These are phyloP conservation scores for Cutaneotrichosporon spelunceum DNA, from an alignment of 1,284 basidiomycete genomes.

Conservation along the genomic window DNA sequence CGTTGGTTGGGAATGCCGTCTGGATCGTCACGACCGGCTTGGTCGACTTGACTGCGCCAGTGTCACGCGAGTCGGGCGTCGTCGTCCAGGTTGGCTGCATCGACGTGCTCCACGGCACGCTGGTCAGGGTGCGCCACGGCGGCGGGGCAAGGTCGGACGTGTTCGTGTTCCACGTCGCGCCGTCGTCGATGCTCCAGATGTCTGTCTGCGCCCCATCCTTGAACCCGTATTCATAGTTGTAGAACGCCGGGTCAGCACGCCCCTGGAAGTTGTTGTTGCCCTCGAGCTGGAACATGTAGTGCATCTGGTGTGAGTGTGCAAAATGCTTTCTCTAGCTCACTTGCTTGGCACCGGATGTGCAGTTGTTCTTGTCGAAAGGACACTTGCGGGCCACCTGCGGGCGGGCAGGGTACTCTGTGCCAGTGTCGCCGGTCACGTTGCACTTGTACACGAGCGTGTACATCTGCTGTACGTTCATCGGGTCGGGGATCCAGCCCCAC, in stretches of 20 bases:
- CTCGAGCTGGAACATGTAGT: slow-evolving; percentile 2
- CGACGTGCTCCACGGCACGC: not conserved
- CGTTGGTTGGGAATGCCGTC: no score
- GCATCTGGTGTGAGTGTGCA: not conserved
- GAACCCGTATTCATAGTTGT: slow-evolving; percentile 14
- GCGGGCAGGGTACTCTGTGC: slow-evolving; percentile 33
- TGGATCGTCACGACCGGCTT: not conserved
- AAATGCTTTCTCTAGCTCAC: not conserved
- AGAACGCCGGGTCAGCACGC: slow-evolving; percentile 2
- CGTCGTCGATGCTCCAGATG: slow-evolving; percentile 3
- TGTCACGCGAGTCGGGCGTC: slow-evolving; percentile 3
- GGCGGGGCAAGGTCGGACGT: slow-evolving; percentile 1
- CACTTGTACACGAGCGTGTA: slow-evolving; percentile 6
- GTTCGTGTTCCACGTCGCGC: slow-evolving; percentile 4
- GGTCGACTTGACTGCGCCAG: not conserved
- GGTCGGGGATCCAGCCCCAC: slow-evolving; percentile 63
- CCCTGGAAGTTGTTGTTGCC: slow-evolving; percentile 11
- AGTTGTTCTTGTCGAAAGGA: slow-evolving; percentile 15
- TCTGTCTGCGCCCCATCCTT: slow-evolving; percentile 13
- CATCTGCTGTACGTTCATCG: slow-evolving; percentile 15
- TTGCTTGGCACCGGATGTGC: slow-evolving; percentile 13
- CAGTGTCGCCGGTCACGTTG: slow-evolving; percentile 38
- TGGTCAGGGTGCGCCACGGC: not conserved
- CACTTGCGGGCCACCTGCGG: slow-evolving; percentile 10
- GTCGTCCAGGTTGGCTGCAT: slow-evolving; percentile 1